phyloP scores from a whole-genome alignment of 176 grass and related monocot species.

The Bolboschoenus planiculmis region DNA sequence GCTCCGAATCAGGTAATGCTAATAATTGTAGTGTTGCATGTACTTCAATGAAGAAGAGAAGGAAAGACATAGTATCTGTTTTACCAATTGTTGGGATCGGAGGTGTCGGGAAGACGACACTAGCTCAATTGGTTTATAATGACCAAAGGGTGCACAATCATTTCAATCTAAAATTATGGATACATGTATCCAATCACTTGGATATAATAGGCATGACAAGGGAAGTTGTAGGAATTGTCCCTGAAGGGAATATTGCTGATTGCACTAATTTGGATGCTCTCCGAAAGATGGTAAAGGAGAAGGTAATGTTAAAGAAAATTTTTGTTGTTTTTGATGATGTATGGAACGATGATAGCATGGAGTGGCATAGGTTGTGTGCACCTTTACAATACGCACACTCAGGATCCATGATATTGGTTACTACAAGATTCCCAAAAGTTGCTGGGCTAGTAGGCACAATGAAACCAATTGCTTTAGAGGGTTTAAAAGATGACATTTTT shows the following conservation, averaged over 20 bases:
- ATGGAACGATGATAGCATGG: constrained; percentile 21
- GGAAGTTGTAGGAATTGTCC: not conserved
- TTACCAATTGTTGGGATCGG: not conserved
- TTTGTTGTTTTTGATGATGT: constrained; percentile 26
- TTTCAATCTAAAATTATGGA: not conserved
- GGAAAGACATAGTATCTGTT: not conserved
- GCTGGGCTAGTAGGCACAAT: constrained; percentile 1
- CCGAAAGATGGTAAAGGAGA: not conserved
- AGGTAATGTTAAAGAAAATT: not conserved
- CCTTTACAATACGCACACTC: not conserved
- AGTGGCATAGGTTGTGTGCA: constrained; percentile 22
- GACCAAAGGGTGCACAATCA: not conserved
- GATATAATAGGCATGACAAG: not conserved
- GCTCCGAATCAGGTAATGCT: not conserved
- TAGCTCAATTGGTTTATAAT: not conserved
- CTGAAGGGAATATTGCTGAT: not conserved
- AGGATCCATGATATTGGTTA: constrained; percentile 32
- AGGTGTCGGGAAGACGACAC: not conserved
- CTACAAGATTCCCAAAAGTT: constrained; percentile 24
- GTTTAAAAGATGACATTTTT: not conserved
- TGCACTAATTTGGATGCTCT: not conserved
- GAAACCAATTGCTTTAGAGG: not conserved
- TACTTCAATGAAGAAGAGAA: not conserved
- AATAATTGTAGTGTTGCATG: not conserved
- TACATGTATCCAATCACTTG: not conserved